Conservation (phyloP, 1,284 basidiomycete species). For the Cutaneotrichosporon mucoides region DNA sequence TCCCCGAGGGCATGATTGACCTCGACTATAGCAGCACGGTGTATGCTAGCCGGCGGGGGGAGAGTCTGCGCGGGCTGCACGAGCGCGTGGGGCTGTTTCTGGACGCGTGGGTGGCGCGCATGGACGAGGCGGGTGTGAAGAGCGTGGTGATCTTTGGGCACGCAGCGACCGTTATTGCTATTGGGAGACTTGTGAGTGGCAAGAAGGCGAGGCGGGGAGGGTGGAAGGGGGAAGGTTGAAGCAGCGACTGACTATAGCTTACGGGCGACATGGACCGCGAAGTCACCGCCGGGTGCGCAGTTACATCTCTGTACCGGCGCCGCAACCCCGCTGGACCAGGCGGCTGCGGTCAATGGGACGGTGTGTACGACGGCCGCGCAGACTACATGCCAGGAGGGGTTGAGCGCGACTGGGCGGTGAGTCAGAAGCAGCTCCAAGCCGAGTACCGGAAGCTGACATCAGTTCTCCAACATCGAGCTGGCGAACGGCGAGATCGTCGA, state of each 20-base stretch:
- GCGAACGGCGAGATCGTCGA: constrained; percentile 43
- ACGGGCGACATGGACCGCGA: constrained; percentile 20
- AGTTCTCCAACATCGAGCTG: constrained; percentile 37
- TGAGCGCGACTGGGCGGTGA: constrained; percentile 47
- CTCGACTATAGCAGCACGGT: constrained; percentile 46
- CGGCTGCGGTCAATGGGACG: constrained; percentile 41
- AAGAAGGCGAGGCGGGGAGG: constrained; percentile 20
- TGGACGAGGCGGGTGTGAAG: constrained; percentile 43
- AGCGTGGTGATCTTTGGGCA: constrained; percentile 52
- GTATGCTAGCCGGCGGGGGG: constrained; percentile 50
- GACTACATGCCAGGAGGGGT: constrained; percentile 46
- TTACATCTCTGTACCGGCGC: constrained; percentile 42
- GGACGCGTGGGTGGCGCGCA: constrained; percentile 35
- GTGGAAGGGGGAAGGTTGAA: neutral
- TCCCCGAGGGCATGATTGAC: constrained; percentile 34
- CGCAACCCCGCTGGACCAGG: constrained; percentile 13
- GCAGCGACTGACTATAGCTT: neutral
- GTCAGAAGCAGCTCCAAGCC: constrained; percentile 11
- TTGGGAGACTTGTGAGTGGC: constrained; percentile 46
- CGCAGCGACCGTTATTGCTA: constrained; percentile 51
- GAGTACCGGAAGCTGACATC: too few species aligned
- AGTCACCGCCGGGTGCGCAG: constrained; percentile 44
- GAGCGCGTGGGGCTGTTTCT: constrained; percentile 39
- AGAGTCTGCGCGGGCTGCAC: constrained; percentile 49
- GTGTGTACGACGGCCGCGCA: constrained; percentile 40